Percentiles rank a stretch among this genome's conserved stretches.
Evolutionary conservation across 2,329 filamentous ascomycete genomes (phyloP).

Genomic region (Apiospora hydei): DNA sequence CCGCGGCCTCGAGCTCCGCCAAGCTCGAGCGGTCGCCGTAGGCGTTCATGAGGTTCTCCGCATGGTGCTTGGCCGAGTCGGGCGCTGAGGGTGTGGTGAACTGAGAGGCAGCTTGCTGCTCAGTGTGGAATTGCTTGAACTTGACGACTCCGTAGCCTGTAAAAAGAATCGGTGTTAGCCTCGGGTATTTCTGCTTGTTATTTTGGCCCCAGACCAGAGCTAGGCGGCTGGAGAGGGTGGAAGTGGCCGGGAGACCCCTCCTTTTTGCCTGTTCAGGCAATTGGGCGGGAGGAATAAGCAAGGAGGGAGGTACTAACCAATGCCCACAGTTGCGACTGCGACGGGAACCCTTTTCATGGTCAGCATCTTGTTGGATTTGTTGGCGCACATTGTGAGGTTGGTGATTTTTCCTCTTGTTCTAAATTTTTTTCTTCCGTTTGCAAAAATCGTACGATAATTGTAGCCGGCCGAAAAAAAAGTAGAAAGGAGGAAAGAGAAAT

Average conservation of each 20-base stretch:
- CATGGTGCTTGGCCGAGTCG: conserved; percentile 32
- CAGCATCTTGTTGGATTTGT: conserved; percentile 31
- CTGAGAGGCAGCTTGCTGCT: conserved; percentile 33
- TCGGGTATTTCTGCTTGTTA: background rate
- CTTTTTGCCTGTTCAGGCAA: conserved; percentile 7
- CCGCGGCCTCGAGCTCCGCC: conserved; percentile 55
- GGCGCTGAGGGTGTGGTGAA: background rate
- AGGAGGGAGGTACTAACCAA: conserved; percentile 35
- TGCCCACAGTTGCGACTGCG: conserved; percentile 41
- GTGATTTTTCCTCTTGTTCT: background rate
- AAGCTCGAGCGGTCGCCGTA: conserved; percentile 59
- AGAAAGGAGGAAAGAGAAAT: conserved; percentile 1
- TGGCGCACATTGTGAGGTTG: background rate
- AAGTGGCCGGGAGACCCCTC: background rate
- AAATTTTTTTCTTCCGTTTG: no score
- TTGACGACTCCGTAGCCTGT: conserved; percentile 41
- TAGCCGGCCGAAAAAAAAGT: background rate
- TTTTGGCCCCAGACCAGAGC: background rate
- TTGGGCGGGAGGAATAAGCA: conserved; percentile 13
- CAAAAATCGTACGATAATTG: background rate
- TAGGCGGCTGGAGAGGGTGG: background rate
- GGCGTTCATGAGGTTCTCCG: conserved; percentile 54
- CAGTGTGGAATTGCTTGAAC: conserved; percentile 36
- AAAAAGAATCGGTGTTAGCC: background rate
- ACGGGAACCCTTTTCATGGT: conserved; percentile 38